phyloP scores from a whole-genome alignment of 2,329 filamentous ascomycete species.

The Lanzia echinophila region DNA sequence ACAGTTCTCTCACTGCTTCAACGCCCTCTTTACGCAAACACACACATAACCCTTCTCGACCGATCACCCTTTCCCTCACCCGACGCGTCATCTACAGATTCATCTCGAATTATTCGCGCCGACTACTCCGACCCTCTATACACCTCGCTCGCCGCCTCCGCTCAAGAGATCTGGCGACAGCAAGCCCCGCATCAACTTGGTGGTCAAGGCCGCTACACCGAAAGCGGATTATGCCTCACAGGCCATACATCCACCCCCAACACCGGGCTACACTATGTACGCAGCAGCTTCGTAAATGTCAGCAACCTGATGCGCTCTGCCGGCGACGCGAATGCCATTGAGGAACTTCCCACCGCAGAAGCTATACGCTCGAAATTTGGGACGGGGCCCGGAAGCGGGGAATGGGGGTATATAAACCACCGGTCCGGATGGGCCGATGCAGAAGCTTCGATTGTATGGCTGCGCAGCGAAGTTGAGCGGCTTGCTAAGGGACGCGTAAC shows the following conservation, averaged over 20 bases:
- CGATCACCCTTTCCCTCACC: slow-evolving; percentile 50
- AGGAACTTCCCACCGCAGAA: slow-evolving; percentile 38
- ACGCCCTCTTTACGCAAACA: slow-evolving; percentile 45
- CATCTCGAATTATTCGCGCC: slow-evolving; percentile 55
- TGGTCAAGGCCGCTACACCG: slow-evolving; percentile 59
- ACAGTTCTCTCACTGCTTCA: slow-evolving; percentile 65
- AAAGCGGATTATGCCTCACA: slow-evolving; percentile 62
- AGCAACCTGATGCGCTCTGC: slow-evolving; percentile 30
- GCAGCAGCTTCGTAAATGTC: slow-evolving; percentile 56
- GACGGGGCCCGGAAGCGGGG: slow-evolving; percentile 48
- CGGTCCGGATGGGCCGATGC: slow-evolving; percentile 77
- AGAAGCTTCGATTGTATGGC: slow-evolving; percentile 59
- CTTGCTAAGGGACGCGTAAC: slow-evolving; percentile 34
- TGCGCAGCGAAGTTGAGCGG: slow-evolving; percentile 33
- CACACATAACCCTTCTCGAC: slow-evolving; percentile 54
- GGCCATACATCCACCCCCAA: slow-evolving; percentile 39
- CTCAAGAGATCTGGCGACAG: slow-evolving; percentile 64
- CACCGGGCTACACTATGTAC: slow-evolving; percentile 44
- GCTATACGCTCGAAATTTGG: slow-evolving; percentile 41
- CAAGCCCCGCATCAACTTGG: slow-evolving; percentile 44
- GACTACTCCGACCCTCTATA: slow-evolving; percentile 83
- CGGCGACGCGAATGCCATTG: slow-evolving; percentile 21
- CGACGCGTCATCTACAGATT: slow-evolving; percentile 56
- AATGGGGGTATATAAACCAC: slow-evolving; percentile 66
- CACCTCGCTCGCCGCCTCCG: slow-evolving; percentile 62